phyloP scores from a whole-genome alignment of 2,329 filamentous ascomycete species.

The Hyphodiscus sp. region DNA sequence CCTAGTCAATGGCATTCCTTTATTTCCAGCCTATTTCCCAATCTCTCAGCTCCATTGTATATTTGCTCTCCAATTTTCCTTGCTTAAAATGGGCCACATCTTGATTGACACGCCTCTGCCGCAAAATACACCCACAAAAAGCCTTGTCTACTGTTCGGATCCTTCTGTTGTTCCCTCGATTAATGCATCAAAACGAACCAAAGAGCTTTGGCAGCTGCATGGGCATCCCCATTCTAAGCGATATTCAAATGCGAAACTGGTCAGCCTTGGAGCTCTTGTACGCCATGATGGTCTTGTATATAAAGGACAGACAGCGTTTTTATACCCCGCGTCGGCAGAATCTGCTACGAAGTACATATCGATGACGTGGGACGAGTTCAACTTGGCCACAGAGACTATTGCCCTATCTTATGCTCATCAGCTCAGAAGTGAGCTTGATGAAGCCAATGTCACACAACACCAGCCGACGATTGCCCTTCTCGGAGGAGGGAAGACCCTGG shows the following conservation, averaged over 20 bases:
- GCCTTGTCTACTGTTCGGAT: slow-evolving; percentile 20
- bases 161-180: slow-evolving; percentile 23
- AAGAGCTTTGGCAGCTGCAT: slow-evolving; percentile 29
- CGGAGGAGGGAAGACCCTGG: slow-evolving; percentile 24
- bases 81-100: not conserved
- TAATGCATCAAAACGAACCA: slow-evolving; percentile 19
- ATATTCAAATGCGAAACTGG: slow-evolving; percentile 25
- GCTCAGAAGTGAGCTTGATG: slow-evolving; percentile 19
- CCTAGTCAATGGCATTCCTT: not conserved
- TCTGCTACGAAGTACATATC: slow-evolving; percentile 16
- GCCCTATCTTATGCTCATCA: slow-evolving; percentile 21
- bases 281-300: slow-evolving; percentile 22
- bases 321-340: slow-evolving; percentile 20
- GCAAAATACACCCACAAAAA: not conserved
- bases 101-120: not conserved
- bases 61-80: not conserved
- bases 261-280: slow-evolving; percentile 26
- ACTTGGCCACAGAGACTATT: slow-evolving; percentile 20
- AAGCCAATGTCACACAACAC: slow-evolving; percentile 18
- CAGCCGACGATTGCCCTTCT: slow-evolving; percentile 29
- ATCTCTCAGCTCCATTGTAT: not conserved
- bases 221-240: slow-evolving; percentile 28
- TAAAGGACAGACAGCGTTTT: slow-evolving; percentile 22
- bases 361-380: slow-evolving; percentile 27
- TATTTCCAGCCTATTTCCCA: not conserved